Base-by-base conservation (phyloP, 306 rosid genomes). In the Cyamopsis tetragonoloba region DNA sequence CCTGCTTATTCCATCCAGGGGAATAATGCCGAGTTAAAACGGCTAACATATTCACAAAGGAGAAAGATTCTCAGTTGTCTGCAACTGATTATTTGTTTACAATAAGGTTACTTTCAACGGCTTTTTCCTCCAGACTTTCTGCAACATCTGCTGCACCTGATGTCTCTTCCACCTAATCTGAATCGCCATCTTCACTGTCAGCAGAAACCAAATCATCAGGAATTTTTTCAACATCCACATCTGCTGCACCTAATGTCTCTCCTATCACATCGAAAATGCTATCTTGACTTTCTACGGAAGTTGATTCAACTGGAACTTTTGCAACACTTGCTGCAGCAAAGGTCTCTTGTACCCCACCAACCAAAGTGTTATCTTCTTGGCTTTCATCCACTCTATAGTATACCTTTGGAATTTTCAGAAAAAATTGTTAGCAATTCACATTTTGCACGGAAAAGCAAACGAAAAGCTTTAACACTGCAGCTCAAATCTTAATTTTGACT, bases 351-450 rank as follows among this genome's bases (percentile, higher is more conserved):
- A 6, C 72, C 14, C 27, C 64, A 2, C 27, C 64, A 2, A 42
- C 78, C 51, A 49, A 66, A 48, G 39, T 63, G 58, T 62, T 34
- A 14, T 10, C 86, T 49, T 78, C 85, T 59, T 46, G 57, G 70
- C 51, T 80, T 62, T 92, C 96, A 5, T 84, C 88, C 67, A 62
- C 88, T 70, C 86, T 76, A 55, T 83, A 66, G 59, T 92, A 93
- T 57, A 75, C 96, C 98, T 92, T 31, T 2, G 13, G 37, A 19
- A 5, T 38, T 42, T 59, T 79, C 50, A 50, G n/a, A n/a, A n/a
- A n/a, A n/a, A 46, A 62, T 37, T 62, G 32, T 71, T 57, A 78
- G 77, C 56, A 17, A 53, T 35, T 63, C 43, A 53, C 65, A 31
- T 53, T 39, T 18, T n/a, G 3, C 41, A 24, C 31, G 32, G 54